Conservation (phyloP, 768 basidiomycete species). For the Boletellus emodensis region DNA sequence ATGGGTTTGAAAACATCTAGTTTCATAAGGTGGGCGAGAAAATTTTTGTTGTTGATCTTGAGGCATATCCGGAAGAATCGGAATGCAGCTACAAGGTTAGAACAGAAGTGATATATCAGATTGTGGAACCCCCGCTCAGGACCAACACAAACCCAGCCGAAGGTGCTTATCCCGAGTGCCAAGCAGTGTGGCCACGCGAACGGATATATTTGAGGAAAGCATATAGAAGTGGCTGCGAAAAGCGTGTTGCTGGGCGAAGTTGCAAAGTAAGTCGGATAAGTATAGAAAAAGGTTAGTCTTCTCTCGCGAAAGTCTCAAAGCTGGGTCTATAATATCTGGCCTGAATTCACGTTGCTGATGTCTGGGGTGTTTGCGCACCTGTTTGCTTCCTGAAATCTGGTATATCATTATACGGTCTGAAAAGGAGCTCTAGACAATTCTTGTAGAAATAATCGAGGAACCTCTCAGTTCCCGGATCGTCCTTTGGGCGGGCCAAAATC, state of each 20-base stretch:
- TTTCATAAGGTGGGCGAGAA: conserved; percentile 74
- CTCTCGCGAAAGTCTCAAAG: conserved; percentile 61
- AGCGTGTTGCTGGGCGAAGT: conserved; percentile 82
- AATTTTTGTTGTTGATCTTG: conserved; percentile 74
- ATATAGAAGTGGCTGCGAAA: conserved; percentile 92
- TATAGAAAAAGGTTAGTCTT: conserved; percentile 82
- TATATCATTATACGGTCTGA: conserved; percentile 73
- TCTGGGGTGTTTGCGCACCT: conserved; percentile 28
- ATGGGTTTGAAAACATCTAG: conserved; percentile 81
- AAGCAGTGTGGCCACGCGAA: conserved; percentile 72
- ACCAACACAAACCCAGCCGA: conserved; percentile 66
- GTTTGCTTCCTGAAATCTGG: conserved; percentile 59
- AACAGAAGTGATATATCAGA: conserved; percentile 9
- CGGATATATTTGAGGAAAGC: conserved; percentile 72
- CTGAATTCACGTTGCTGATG: conserved; percentile 2
- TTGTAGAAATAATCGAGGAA: conserved; percentile 96
- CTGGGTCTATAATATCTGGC: conserved; percentile 38
- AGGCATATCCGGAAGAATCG: conserved; percentile 88
- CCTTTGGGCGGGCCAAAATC: conserved; percentile 58
- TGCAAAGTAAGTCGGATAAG: conserved; percentile 87
- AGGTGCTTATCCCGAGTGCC: conserved; percentile 87
- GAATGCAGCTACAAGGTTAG: conserved; percentile 63
- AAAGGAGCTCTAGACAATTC: conserved; percentile 68
- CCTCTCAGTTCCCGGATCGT: conserved; percentile 80
- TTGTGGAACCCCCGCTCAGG: not conserved